Evolutionary conservation across 352 stramenopile species (phyloP), one percentile per base, ranked within the genome.

Genomic region (Pythium utonaiense): DNA sequence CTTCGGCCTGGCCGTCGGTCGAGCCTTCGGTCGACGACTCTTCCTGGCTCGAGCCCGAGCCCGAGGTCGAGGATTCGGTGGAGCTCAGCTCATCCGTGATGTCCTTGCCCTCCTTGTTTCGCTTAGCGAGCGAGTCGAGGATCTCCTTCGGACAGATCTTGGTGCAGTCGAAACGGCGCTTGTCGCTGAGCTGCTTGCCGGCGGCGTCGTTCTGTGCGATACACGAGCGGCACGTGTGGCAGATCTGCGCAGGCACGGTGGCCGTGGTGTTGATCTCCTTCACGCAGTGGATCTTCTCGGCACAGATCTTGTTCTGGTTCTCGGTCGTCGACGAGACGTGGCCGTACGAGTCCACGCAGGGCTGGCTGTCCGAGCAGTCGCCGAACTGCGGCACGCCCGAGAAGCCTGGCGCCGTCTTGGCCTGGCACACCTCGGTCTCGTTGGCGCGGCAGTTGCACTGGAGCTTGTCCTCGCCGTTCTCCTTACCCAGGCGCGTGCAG

Each of bases 201-300:
- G 73, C 70, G 8, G 69, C 72, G 60, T 88, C 77, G 66, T 90
- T 90, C 71, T 90, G 80, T 14, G 75, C 70, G 49, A 88, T 88
- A 69, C 83, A 92, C 60, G 78, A 89, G 65, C 83, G 82, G 66
- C 83, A 92, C 66, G 83, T 92, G 75, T 90, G 80, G 68, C 83
- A 92, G 49, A 91, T 88, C 51, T 79, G 69, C 2, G 77, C 78
- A 7, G 75, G 74, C 56, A 81, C 61, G 5, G 76, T 83, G 1
- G 76, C 83, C 14, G 66, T 78, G 34, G 83, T 84, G 70, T 90
- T 86, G 53, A 85, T 53, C 48, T 90, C 80, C 66, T 85, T 70
- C 6, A 92, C 70, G 47, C 83, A 92, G 64, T 88, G 77, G 10
- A 92, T 51, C 60, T 80, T 79, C 64, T 92, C 83, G 22, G 79